Conservation (phyloP, 2,329 filamentous ascomycete species). For the Aspergillus proliferans region DNA sequence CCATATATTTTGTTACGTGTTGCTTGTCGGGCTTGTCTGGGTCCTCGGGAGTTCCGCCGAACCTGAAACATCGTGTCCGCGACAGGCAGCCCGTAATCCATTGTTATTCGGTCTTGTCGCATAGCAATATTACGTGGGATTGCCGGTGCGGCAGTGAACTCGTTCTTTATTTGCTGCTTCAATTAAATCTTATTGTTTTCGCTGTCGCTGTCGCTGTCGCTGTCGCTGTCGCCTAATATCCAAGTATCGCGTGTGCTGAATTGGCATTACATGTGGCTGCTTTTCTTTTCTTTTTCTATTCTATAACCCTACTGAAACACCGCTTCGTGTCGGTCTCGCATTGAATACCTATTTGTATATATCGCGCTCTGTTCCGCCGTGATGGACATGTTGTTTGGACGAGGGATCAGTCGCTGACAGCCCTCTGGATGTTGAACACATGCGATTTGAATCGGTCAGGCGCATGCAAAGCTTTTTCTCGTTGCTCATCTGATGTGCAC, state of each 20-base stretch:
- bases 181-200: background rate
- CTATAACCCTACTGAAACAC: background rate
- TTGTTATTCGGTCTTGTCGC: no score
- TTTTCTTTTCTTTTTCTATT: background rate
- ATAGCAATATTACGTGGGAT: background rate
- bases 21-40: no score
- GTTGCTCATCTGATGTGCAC: background rate
- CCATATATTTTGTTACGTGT: no score
- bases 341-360: background rate
- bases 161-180: no score
- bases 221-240: background rate
- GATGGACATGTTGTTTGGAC: background rate
- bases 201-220: no score
- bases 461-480: background rate
- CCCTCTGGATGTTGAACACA: background rate
- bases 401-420: background rate
- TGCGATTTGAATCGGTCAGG: background rate
- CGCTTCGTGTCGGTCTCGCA: background rate
- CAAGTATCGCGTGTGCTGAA: background rate
- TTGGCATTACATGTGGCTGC: background rate
- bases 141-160: background rate
- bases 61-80: no score
- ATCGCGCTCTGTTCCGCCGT: background rate
- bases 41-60: no score
- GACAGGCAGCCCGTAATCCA: no score